Evolutionary conservation across 257 asterid species (phyloP), one percentile per base, ranked within the genome.

Genomic region (Lycium barbarum): DNA sequence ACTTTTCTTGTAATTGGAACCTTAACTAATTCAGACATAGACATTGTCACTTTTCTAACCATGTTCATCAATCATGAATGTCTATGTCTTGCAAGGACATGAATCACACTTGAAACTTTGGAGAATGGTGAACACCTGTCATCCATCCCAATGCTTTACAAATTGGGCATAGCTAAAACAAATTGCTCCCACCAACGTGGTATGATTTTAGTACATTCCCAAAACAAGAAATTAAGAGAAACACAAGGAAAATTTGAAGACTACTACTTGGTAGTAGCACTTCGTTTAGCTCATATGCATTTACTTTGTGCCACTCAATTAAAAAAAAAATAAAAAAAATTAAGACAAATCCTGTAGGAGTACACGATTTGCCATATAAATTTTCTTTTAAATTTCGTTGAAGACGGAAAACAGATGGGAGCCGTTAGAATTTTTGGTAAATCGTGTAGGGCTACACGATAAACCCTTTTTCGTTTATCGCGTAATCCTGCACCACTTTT

Each of bases 161-260:
- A n/a, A 47, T 73, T 47, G 43, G 40, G 61, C 22, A 74, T 73
- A 45, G 38, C 59, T n/a, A 72, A 73, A 73, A 72, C 79, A 43
- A 71, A 35, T 6, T 71, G 79, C 79, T 40, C 36, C 36, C 5
- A 3, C 57, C 33, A n/a, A 59, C 66, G 33, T 59, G 33, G 12
- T 59, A 59, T 59, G 66, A 62, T 62, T 20, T 10, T 9, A 49
- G 13, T 74, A n/a, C 80, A 45, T 72, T 12, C 22, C 81, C 20
- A 55, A 7, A 49, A 9, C 43, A 5, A 63, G 71, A 63, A 63
- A 10, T 9, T 12, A 54, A 54, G 59, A 22, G 40, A 22, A 12
- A 49, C 20, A 49, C 22, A 33, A 74, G 62, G 18, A 22, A 47
- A 74, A 74, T 12, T 20, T 49, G 62, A 74, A 49, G 7, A 74